phyloP scores from a whole-genome alignment of 2,329 filamentous ascomycete species.

The Stagonosporopsis cucurbitacearum region DNA sequence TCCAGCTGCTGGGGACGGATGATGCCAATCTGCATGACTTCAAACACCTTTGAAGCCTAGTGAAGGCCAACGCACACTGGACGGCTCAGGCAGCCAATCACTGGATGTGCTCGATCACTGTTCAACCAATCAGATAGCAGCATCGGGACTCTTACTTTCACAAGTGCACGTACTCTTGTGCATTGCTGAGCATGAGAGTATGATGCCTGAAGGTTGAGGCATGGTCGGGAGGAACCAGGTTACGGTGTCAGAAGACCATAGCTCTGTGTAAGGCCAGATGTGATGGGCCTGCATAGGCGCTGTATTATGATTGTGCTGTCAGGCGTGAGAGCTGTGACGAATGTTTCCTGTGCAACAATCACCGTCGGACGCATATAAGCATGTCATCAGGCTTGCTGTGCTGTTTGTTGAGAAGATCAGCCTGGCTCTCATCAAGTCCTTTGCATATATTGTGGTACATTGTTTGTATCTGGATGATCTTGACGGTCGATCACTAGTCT shows the following conservation, averaged over 20 bases:
- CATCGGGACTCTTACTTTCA: not conserved
- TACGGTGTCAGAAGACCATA: constrained; percentile 1
- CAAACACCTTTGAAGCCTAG: constrained; percentile 19
- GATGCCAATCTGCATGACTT: constrained; percentile 32
- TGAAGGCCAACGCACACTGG: constrained; percentile 43
- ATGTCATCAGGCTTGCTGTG: constrained; percentile 16
- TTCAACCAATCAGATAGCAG: not conserved
- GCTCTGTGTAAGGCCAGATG: constrained; percentile 12
- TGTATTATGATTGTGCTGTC: constrained; percentile 10
- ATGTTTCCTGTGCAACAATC: constrained; percentile 35
- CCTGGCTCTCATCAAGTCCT: not conserved
- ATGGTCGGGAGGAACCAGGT: not conserved
- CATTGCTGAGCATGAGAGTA: not conserved
- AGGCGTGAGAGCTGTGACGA: constrained; percentile 5
- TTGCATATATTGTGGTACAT: not conserved
- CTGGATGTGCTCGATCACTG: not conserved
- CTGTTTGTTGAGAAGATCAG: constrained; percentile 1
- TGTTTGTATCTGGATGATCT: not conserved
- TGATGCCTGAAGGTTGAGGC: constrained; percentile 8
- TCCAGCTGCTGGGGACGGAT: constrained; percentile 21
- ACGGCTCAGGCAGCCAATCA: constrained; percentile 32
- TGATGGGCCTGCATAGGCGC: constrained; percentile 18
- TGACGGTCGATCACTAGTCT: not conserved
- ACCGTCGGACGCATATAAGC: constrained; percentile 35
- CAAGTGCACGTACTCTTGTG: not conserved